Evolutionary conservation across 257 asterid genomes (phyloP).

Genomic region (Jacaranda copaia): DNA sequence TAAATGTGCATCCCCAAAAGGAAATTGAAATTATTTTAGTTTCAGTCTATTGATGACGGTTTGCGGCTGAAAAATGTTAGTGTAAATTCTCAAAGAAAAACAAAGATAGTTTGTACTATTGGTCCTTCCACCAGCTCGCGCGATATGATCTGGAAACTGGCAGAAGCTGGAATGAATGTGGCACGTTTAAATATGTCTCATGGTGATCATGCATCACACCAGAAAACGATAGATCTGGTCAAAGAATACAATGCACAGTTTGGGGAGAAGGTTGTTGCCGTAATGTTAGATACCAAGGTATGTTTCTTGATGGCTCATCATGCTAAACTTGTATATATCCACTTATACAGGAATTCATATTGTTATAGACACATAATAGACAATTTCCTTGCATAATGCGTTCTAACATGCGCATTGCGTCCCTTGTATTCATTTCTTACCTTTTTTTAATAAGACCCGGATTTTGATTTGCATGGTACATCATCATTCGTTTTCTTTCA

Average conservation of each 20-base stretch:
- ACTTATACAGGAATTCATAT: slow-evolving; percentile 20
- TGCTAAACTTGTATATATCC: slow-evolving; percentile 15
- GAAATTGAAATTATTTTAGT: slow-evolving; percentile 35
- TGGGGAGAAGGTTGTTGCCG: slow-evolving; percentile 82
- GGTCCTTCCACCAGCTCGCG: slow-evolving; percentile 98
- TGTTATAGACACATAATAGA: background rate
- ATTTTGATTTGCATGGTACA: slow-evolving; percentile 11
- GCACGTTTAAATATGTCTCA: slow-evolving; percentile 99
- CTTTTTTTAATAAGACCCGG: background rate
- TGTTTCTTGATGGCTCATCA: slow-evolving; percentile 25
- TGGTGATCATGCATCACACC: slow-evolving; percentile 97
- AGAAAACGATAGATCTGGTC: slow-evolving; percentile 89
- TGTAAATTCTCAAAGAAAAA: slow-evolving; percentile 67
- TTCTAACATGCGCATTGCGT: background rate
- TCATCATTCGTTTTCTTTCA: background rate
- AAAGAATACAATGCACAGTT: slow-evolving; percentile 92
- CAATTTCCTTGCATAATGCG: background rate
- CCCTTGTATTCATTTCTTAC: background rate
- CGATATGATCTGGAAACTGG: slow-evolving; percentile 98
- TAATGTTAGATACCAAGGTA: slow-evolving; percentile 99
- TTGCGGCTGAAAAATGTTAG: slow-evolving; percentile 43
- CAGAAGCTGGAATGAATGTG: slow-evolving; percentile 96
- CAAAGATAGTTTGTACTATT: slow-evolving; percentile 94
- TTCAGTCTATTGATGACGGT: slow-evolving; percentile 57
- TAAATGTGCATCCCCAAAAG: background rate